Conservation (phyloP, 495 filamentous ascomycete species). For the Usnea hakonensis region DNA sequence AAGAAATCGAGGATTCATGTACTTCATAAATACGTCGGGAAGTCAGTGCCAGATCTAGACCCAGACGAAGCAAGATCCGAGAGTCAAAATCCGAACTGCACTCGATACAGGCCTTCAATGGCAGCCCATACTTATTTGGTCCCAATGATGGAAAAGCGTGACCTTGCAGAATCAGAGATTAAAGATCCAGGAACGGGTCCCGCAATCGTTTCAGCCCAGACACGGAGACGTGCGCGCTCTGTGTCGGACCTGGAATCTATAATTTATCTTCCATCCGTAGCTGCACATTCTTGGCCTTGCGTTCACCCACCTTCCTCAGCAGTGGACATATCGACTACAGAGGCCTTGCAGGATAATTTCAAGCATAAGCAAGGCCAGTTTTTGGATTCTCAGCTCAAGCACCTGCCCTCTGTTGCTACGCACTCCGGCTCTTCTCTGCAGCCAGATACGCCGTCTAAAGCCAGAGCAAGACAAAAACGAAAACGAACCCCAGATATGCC, state of each 20-base stretch:
- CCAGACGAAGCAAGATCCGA: background rate
- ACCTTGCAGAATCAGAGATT: background rate
- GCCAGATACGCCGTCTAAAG: background rate
- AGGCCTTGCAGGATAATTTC: background rate
- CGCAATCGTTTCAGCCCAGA: background rate
- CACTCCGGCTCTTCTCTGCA: slow-evolving; percentile 3
- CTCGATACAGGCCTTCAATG: slow-evolving; percentile 18
- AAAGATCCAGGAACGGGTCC: background rate
- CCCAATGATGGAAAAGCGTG: background rate
- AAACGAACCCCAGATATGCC: background rate
- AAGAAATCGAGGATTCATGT: slow-evolving; percentile 7
- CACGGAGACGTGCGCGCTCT: background rate
- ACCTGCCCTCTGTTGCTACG: slow-evolving; percentile 6
- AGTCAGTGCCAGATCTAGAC: slow-evolving; percentile 8
- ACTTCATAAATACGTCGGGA: slow-evolving; percentile 15
- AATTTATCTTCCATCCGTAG: slow-evolving; percentile 8
- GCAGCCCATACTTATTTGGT: slow-evolving; percentile 20
- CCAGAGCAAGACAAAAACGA: background rate
- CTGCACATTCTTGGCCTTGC: slow-evolving; percentile 11
- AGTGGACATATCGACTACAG: background rate
- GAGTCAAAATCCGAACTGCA: background rate
- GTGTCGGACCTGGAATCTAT: background rate
- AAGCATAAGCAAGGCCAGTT: slow-evolving; percentile 1
- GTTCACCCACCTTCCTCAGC: background rate
- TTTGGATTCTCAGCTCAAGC: background rate